phyloP scores from a whole-genome alignment of 2,329 filamentous ascomycete species.

The Cercospora citrullina region DNA sequence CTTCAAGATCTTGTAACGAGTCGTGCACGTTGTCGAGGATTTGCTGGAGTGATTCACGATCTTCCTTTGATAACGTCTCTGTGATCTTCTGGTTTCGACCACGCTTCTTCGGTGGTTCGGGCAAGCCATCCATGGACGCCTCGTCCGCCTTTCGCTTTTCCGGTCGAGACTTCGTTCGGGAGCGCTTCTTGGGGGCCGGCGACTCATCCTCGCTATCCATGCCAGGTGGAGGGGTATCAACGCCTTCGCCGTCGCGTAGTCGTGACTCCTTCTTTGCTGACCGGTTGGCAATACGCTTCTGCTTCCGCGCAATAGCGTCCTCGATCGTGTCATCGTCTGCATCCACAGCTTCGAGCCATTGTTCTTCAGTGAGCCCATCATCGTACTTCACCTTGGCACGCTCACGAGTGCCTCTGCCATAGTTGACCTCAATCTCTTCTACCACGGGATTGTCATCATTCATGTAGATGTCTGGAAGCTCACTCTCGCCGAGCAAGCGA shows the following conservation, averaged over 20 bases:
- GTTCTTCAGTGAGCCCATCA: slow-evolving; percentile 95
- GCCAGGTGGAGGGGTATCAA: slow-evolving; percentile 76
- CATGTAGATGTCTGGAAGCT: slow-evolving; percentile 92
- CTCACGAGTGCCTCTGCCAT: slow-evolving; percentile 90
- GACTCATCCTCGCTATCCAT: slow-evolving; percentile 77
- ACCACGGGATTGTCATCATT: slow-evolving; percentile 78
- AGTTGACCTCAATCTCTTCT: slow-evolving; percentile 74
- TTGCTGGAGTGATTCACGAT: slow-evolving; percentile 75
- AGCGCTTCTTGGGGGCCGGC: slow-evolving; percentile 68
- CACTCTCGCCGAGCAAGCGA: slow-evolving; percentile 81
- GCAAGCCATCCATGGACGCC: slow-evolving; percentile 66
- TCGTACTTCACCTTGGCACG: slow-evolving; percentile 93
- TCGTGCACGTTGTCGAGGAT: slow-evolving; percentile 78
- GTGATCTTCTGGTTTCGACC: slow-evolving; percentile 68
- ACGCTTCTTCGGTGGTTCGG: slow-evolving; percentile 72
- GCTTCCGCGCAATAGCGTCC: slow-evolving; percentile 85
- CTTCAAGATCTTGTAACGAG: slow-evolving; percentile 78
- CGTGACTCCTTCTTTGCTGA: slow-evolving; percentile 63
- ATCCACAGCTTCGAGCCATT: slow-evolving; percentile 97
- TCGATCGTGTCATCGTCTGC: slow-evolving; percentile 94
- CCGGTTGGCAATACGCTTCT: slow-evolving; percentile 78
- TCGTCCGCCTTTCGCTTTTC: slow-evolving; percentile 88
- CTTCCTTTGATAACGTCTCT: slow-evolving; percentile 65
- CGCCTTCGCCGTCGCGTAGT: slow-evolving; percentile 45
- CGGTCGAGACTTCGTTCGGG: slow-evolving; percentile 69